Percentiles rank a stretch among this genome's conserved stretches.
phyloP scores from a whole-genome alignment of 2,329 filamentous ascomycete species.

The Claviceps capensis region DNA sequence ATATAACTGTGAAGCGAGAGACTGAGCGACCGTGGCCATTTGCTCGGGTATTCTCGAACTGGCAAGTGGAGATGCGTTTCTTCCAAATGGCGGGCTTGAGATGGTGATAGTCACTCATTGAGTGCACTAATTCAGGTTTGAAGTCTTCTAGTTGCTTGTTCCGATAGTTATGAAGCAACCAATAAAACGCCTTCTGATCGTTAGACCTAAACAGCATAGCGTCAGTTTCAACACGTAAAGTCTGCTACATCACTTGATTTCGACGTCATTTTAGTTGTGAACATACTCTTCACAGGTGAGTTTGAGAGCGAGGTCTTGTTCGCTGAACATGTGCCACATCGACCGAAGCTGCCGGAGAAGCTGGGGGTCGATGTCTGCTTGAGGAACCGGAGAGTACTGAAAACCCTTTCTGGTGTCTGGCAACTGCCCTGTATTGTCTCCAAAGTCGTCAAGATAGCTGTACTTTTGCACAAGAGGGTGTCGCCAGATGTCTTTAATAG shows the following conservation, averaged over 20 bases:
- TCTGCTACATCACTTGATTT: too few relatives aligned
- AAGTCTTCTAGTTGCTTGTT: conserved; percentile 83
- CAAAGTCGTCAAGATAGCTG: conserved; percentile 56
- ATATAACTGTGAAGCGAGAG: conserved; percentile 53
- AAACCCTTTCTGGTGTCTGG: conserved; percentile 47
- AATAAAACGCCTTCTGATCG: conserved; percentile 90
- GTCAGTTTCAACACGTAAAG: conserved; percentile 11
- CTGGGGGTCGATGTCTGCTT: conserved; percentile 63
- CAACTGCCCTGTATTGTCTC: conserved; percentile 38
- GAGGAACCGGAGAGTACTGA: conserved; percentile 41
- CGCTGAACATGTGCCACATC: conserved; percentile 77
- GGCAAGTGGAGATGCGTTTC: conserved; percentile 46
- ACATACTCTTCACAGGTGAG: conserved; percentile 53
- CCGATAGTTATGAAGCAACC: conserved; percentile 66
- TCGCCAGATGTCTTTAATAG: conserved; percentile 67
- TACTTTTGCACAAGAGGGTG: conserved; percentile 83
- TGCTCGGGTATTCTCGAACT: conserved; percentile 36
- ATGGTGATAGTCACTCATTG: conserved; percentile 84
- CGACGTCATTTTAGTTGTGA: too few relatives aligned
- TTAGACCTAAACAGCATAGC: conserved; percentile 46
- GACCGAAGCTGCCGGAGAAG: conserved; percentile 76
- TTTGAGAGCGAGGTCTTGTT: conserved; percentile 55
- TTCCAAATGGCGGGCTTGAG: conserved; percentile 44
- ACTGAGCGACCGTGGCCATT: conserved; percentile 38
- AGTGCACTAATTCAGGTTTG: conserved; percentile 65